Conservation (phyloP, 2,329 filamentous ascomycete genomes). For the Colletotrichum horii region DNA sequence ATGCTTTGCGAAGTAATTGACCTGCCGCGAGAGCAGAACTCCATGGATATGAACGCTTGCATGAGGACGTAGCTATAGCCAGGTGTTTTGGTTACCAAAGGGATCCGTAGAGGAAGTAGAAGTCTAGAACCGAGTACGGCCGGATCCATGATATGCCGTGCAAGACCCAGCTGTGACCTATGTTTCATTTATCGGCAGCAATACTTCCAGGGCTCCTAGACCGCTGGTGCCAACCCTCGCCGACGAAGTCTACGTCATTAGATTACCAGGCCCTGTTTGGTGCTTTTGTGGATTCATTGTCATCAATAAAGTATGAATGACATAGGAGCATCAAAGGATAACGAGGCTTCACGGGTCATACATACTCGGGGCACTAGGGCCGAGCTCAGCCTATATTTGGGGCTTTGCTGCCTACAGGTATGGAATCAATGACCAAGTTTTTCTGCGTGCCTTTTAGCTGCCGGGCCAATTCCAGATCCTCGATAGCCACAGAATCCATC, state of each 20-base stretch:
- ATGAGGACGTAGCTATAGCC: background rate
- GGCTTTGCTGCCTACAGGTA: background rate
- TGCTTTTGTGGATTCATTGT: accelerated
- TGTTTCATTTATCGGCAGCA: background rate
- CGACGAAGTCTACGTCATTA: background rate
- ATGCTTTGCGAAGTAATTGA: accelerated
- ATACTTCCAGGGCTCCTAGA: background rate
- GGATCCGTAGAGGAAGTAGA: background rate
- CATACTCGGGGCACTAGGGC: accelerated
- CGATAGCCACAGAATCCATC: background rate
- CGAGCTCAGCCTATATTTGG: background rate
- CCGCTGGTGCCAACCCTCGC: background rate
- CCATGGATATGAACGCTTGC: background rate
- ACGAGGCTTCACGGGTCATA: background rate
- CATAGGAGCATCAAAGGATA: background rate
- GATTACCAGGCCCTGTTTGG: background rate
- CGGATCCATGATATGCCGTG: background rate
- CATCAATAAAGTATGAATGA: background rate
- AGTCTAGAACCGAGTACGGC: background rate
- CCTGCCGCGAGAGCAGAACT: background rate
- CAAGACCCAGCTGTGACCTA: background rate
- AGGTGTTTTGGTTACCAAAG: background rate
- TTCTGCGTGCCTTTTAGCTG: background rate
- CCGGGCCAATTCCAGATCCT: background rate
- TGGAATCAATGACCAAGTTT: background rate